A percentile compares a stretch with the other conserved stretches of the same genome.
These are phyloP conservation scores for Monosporascus cannonballus DNA, from an alignment of 2,329 filamentous ascomycete species.

Conservation along the genomic window DNA sequence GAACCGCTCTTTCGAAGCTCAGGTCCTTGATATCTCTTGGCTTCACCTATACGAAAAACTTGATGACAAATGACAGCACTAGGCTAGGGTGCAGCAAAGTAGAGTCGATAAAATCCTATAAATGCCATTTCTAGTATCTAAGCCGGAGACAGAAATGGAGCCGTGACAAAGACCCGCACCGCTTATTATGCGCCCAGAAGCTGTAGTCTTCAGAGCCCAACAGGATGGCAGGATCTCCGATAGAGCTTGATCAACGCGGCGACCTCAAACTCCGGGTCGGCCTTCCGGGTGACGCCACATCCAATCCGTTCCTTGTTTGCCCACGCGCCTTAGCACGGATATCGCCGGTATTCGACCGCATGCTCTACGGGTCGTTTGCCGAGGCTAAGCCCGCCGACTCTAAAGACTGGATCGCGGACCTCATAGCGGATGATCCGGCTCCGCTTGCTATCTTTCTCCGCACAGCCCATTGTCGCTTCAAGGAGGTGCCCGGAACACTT, in stretches of 20 bases:
- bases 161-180: too few relatives aligned
- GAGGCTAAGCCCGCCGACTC: conserved; percentile 1
- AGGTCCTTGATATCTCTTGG: too few relatives aligned
- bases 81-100: too few relatives aligned
- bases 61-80: too few relatives aligned
- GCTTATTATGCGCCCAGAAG: too few relatives aligned
- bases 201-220: too few relatives aligned
- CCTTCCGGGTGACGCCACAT: background rate
- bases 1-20: too few relatives aligned
- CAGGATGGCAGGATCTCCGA: background rate
- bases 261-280: conserved; percentile 5
- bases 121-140: too few relatives aligned
- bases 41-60: too few relatives aligned
- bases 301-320: conserved; percentile 2
- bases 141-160: too few relatives aligned
- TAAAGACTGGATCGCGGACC: conserved; percentile 4
- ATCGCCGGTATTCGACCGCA: conserved; percentile 8
- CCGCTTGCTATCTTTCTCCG: conserved; percentile 1
- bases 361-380: conserved; percentile 7
- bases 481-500: background rate
- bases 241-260: conserved; percentile 5
- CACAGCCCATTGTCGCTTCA: conserved; percentile 2
- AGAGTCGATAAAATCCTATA: too few relatives aligned
- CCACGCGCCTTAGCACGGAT: conserved; percentile 3
- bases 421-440: conserved; percentile 4